phyloP scores from a whole-genome alignment of 768 basidiomycete species.

The Neoboletus subvelutipes region DNA sequence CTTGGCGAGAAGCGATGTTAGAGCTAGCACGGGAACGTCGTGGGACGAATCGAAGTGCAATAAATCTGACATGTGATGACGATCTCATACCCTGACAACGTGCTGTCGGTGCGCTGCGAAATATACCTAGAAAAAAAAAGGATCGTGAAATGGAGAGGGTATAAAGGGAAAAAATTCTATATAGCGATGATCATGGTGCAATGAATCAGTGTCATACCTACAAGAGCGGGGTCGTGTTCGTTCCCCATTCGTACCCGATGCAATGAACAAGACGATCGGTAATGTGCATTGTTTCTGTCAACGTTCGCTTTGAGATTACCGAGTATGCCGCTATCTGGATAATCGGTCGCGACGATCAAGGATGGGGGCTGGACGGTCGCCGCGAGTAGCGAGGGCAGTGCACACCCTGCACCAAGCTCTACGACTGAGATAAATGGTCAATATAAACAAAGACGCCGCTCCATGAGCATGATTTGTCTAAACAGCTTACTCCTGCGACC shows the following conservation, averaged over 20 bases:
- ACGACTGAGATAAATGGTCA: conserved; percentile 43
- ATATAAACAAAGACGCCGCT: background rate
- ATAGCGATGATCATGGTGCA: background rate
- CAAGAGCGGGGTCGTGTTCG: conserved; percentile 46
- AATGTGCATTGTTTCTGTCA: conserved; percentile 42
- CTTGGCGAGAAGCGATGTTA: conserved; percentile 47
- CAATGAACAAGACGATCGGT: conserved; percentile 44
- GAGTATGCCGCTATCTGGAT: conserved; percentile 62
- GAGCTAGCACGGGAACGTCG: conserved; percentile 50
- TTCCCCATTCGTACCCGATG: conserved; percentile 66
- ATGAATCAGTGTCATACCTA: conserved; percentile 31
- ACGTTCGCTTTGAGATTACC: conserved; percentile 57
- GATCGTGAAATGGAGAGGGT: background rate
- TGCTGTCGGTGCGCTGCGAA: conserved; percentile 6
- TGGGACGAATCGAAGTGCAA: conserved; percentile 68
- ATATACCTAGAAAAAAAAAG: conserved; percentile 14
- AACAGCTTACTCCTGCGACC: conserved; percentile 41
- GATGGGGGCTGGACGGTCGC: conserved; percentile 48
- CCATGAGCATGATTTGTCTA: background rate
- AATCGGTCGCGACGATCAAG: conserved; percentile 63
- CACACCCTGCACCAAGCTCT: conserved; percentile 72
- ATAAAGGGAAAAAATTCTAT: background rate
- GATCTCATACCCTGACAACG: conserved; percentile 46
- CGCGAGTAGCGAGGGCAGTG: conserved; percentile 62
- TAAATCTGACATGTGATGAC: conserved; percentile 71